Base-by-base conservation (phyloP, 2,329 filamentous ascomycete genomes). In the Verticillium zaregamsianum region DNA sequence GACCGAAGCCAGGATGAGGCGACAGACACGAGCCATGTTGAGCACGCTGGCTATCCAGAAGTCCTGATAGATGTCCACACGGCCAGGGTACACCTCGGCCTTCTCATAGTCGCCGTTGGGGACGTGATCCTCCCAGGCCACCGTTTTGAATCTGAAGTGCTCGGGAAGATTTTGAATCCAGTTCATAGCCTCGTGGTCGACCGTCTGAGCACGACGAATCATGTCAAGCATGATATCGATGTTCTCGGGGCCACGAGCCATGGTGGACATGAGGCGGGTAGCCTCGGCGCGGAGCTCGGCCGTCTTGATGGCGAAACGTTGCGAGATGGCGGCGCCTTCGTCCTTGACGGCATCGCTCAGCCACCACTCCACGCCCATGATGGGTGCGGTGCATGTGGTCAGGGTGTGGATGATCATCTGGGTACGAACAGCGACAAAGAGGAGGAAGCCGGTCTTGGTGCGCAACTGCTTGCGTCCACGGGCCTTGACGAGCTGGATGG, bases 401-500 rank as follows among this genome's bases (percentile, higher is more conserved):
- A 87, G 74, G 23, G 82, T 82, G 65, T 86, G 82, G 59, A 88
- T 82, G 57, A 85, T 83, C 80, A 88, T 86, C 65, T 88, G 84
- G 2, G 82, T 84, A 61, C 86, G 78, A 17, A 88, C 85, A 8
- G 82, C 82, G 57, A 85, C 78, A 68, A 88, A 88, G 15, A 89
- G 76, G 61, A 80, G 76, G 35, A 82, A 70, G 0, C 85, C 86
- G 2, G 78, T 74, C 69, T 80, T 81, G 15, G 82, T 85, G 52
- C 76, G 74, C 11, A 86, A 69, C 66, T 86, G 84, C 64, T 82
- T 80, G 66, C 79, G 81, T 5, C 85, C 84, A 55, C 86, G 80
- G 11, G 81, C 79, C 69, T 83, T 85, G 59, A 86, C 83, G 1
- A 88, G 75, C 65, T 86, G 82, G 35, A 88, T 81, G n/a, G 86